Evolutionary conservation across 2,329 filamentous ascomycete species (phyloP).

Genomic region (Chrysosphaeria jannelii): DNA sequence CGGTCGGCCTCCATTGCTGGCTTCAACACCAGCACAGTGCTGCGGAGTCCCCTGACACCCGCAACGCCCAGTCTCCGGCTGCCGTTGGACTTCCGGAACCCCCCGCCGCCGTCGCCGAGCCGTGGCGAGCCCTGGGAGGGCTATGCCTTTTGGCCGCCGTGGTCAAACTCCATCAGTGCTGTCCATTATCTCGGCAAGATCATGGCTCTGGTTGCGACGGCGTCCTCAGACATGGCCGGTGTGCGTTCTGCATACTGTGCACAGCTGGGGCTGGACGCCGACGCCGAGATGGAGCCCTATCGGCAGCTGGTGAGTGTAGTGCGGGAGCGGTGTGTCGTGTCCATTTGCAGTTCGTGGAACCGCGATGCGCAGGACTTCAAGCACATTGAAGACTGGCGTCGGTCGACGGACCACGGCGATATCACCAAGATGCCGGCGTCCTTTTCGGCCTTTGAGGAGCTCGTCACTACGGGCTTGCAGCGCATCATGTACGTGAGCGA

Average conservation of each 20-base stretch:
- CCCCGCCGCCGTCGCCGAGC: constrained; percentile 47
- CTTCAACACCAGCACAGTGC: constrained; percentile 7
- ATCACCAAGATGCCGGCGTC: constrained; percentile 72
- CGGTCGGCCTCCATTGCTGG: not conserved
- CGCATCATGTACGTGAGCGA: constrained; percentile 86
- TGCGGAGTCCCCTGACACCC: constrained; percentile 37
- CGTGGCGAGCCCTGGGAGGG: constrained; percentile 74
- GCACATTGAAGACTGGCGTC: constrained; percentile 76
- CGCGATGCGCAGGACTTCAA: constrained; percentile 81
- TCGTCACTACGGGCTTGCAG: constrained; percentile 63
- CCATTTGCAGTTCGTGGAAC: constrained; percentile 75
- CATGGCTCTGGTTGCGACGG: constrained; percentile 55
- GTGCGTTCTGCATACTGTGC: constrained; percentile 26
- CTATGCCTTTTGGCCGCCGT: constrained; percentile 85
- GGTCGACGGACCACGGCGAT: constrained; percentile 52
- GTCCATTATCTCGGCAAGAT: constrained; percentile 69
- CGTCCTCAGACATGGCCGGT: constrained; percentile 58
- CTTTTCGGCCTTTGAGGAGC: constrained; percentile 62
- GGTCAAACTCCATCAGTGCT: constrained; percentile 75
- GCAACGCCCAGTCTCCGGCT: no score
- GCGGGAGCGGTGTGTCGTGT: constrained; percentile 59
- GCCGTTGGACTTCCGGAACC: constrained; percentile 46
- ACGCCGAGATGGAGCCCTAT: constrained; percentile 32
- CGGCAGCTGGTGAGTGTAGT: constrained; percentile 45
- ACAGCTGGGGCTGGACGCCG: constrained; percentile 15